These are phyloP conservation scores for Colletotrichum paranaense DNA, from an alignment of 2,329 filamentous ascomycete genomes.

Conservation along the genomic window DNA sequence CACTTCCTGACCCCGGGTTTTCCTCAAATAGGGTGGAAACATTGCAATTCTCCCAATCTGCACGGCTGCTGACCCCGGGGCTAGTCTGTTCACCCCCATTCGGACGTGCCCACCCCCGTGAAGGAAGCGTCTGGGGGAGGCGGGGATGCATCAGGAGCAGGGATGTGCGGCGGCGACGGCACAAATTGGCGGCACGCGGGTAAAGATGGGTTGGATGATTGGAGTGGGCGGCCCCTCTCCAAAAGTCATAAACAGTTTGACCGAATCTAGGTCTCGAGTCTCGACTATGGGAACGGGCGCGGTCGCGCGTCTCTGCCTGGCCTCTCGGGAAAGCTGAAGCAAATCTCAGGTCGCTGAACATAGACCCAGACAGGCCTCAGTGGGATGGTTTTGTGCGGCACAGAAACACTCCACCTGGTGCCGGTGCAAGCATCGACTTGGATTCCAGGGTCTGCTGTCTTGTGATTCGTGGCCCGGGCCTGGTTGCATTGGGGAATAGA, in stretches of 20 bases:
- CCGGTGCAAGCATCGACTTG: constrained; percentile 12
- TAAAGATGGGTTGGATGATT: constrained; percentile 38
- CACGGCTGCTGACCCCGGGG: constrained; percentile 26
- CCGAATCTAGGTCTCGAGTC: constrained; percentile 10
- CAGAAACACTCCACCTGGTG: constrained; percentile 12
- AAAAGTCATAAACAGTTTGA: background rate
- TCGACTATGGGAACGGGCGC: constrained; percentile 5
- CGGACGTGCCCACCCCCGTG: constrained; percentile 22
- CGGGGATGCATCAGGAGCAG: constrained; percentile 34
- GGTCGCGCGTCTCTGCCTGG: constrained; percentile 8
- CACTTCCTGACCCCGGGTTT: background rate
- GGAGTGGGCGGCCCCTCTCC: constrained; percentile 11
- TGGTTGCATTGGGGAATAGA: background rate
- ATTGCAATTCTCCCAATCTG: constrained; percentile 15
- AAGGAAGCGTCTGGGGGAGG: constrained; percentile 20
- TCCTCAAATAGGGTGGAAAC: background rate
- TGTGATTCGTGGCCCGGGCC: constrained; percentile 21
- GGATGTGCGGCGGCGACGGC: constrained; percentile 30
- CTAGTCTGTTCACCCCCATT: constrained; percentile 27
- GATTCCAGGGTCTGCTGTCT: background rate
- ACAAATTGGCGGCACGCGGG: constrained; percentile 37
- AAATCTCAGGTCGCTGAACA: constrained; percentile 7
- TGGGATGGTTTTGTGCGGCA: constrained; percentile 22
- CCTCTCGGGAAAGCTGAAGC: constrained; percentile 15
- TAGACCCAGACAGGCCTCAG: constrained; percentile 6